Evolutionary conservation across 2,329 filamentous ascomycete genomes (phyloP).

Genomic region (Grosmannia penicillata): DNA sequence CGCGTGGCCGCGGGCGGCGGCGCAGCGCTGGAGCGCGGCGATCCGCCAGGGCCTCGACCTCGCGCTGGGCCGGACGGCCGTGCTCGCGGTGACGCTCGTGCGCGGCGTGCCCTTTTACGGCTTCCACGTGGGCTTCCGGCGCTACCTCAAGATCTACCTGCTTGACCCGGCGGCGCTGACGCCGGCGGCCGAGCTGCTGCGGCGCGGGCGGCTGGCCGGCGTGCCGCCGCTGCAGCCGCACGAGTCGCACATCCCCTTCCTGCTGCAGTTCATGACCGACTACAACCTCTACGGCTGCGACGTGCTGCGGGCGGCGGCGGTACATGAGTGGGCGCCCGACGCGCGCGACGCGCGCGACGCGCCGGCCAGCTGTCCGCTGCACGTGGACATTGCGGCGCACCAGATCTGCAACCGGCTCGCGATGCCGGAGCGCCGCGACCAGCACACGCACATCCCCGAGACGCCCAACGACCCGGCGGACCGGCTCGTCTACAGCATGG

Average conservation of each 20-base stretch:
- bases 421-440: slow-evolving; percentile 57
- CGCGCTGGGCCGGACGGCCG: slow-evolving; percentile 55
- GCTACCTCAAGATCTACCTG: slow-evolving; percentile 90
- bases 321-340: slow-evolving; percentile 61
- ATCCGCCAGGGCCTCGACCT: slow-evolving; percentile 85
- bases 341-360: slow-evolving; percentile 45
- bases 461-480: slow-evolving; percentile 49
- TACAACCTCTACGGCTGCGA: slow-evolving; percentile 94
- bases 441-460: slow-evolving; percentile 84
- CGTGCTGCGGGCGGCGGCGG: slow-evolving; percentile 60
- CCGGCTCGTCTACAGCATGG: slow-evolving; percentile 86
- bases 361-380: slow-evolving; percentile 57
- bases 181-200: slow-evolving; percentile 72
- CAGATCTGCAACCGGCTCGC: slow-evolving; percentile 71
- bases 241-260: slow-evolving; percentile 83
- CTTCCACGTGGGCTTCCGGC: slow-evolving; percentile 80
- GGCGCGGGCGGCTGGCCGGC: slow-evolving; percentile 51
- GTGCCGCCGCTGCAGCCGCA: slow-evolving; percentile 90
- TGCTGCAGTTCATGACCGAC: slow-evolving; percentile 95
- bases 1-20: slow-evolving; percentile 3
- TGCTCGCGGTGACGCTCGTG: slow-evolving; percentile 79
- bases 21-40: slow-evolving; percentile 17
- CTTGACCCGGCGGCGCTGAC: slow-evolving; percentile 77
- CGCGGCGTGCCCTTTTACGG: slow-evolving; percentile 95
- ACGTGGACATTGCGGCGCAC: slow-evolving; percentile 79